Conservation (phyloP, 2,329 filamentous ascomycete genomes). For the Diaporthe helianthi region DNA sequence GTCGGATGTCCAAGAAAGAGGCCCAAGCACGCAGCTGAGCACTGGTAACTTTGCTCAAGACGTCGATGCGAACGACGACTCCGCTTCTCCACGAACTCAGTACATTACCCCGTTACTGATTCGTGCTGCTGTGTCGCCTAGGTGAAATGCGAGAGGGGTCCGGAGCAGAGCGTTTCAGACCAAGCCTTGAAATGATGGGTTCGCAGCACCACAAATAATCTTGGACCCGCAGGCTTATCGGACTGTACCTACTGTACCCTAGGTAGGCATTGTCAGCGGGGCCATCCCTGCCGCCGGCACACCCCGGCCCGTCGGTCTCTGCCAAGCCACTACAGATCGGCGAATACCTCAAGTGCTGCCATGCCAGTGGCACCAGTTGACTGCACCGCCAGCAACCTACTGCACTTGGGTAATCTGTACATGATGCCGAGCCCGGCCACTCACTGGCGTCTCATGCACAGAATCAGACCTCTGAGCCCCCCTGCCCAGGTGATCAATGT, state of each 20-base stretch:
- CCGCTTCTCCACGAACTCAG: constrained; percentile 3
- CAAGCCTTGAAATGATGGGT: background rate
- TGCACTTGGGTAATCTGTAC: background rate
- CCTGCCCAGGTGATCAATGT: too few species aligned
- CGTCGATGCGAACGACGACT: background rate
- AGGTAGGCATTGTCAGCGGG: background rate
- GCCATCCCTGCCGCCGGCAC: constrained; percentile 11
- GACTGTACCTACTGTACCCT: constrained; percentile 2
- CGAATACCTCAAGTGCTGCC: too few species aligned
- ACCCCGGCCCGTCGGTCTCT: constrained; percentile 9
- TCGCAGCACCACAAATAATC: constrained; percentile 7
- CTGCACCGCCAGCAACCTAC: too few species aligned
- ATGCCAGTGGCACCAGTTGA: background rate
- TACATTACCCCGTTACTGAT: background rate
- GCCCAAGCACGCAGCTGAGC: background rate
- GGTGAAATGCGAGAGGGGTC: background rate
- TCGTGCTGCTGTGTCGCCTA: constrained; percentile 7
- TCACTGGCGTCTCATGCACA: constrained; percentile 12
- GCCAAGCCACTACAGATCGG: constrained; percentile 6
- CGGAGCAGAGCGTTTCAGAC: constrained; percentile 11
- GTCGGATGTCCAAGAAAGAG: background rate
- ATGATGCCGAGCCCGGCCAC: constrained; percentile 1
- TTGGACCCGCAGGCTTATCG: constrained; percentile 13
- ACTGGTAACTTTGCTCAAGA: constrained; percentile 1
- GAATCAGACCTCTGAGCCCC: constrained; percentile 1